These are phyloP conservation scores for Tolypocladium sp. DNA, from an alignment of 2,329 filamentous ascomycete species.

Conservation along the genomic window DNA sequence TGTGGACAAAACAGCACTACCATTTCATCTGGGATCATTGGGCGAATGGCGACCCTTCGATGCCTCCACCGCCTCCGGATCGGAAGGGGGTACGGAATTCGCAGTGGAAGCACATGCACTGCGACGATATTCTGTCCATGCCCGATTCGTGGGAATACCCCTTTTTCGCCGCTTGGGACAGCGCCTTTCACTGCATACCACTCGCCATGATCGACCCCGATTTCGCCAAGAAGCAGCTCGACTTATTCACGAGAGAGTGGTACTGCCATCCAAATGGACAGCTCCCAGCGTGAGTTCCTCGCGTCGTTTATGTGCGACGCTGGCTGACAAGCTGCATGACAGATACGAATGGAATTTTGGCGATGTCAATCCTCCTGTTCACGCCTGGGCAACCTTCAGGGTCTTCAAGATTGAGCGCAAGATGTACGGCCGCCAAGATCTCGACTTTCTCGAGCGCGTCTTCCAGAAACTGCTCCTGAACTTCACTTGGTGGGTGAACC, in stretches of 20 bases:
- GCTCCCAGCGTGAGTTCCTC: slow-evolving; percentile 61
- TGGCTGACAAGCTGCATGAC: slow-evolving; percentile 6
- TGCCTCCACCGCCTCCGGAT: slow-evolving; percentile 74
- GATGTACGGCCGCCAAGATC: slow-evolving; percentile 86
- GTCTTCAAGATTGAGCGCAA: slow-evolving; percentile 98
- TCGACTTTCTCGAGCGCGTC: slow-evolving; percentile 91
- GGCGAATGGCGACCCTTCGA: slow-evolving; percentile 85
- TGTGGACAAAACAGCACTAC: slow-evolving; percentile 98
- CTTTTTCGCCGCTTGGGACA: slow-evolving; percentile 97
- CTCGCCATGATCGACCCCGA: slow-evolving; percentile 96
- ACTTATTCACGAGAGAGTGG: slow-evolving; percentile 94
- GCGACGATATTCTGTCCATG: slow-evolving; percentile 95
- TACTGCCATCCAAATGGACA: slow-evolving; percentile 98
- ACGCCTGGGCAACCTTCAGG: slow-evolving; percentile 92
- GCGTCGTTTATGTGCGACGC: neutral
- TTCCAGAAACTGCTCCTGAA: slow-evolving; percentile 95
- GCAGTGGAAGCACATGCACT: slow-evolving; percentile 90
- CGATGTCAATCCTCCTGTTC: slow-evolving; percentile 92
- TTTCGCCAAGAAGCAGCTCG: slow-evolving; percentile 95
- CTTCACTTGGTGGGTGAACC: slow-evolving; percentile 99
- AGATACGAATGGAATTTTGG: slow-evolving; percentile 93
- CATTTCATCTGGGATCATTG: slow-evolving; percentile 97
- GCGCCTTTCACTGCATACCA: slow-evolving; percentile 92
- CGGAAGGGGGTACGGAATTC: slow-evolving; percentile 76
- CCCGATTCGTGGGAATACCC: slow-evolving; percentile 98